These are phyloP conservation scores for Aspergillus ochraceoroseus DNA, from an alignment of 2,329 filamentous ascomycete genomes.

Conservation along the genomic window DNA sequence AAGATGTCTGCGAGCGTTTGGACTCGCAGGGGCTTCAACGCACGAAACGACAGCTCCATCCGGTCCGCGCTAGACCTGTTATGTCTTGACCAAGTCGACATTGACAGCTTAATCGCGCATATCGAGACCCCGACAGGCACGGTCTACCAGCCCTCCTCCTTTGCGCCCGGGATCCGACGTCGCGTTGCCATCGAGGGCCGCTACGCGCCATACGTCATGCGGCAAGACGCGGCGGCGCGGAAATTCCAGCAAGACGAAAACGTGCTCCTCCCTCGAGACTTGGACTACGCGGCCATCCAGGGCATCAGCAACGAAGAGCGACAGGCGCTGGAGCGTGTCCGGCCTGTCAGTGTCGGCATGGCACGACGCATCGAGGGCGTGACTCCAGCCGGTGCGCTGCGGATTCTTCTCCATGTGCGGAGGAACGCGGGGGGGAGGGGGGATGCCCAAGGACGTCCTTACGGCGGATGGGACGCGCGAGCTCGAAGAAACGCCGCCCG, in stretches of 20 bases:
- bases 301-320: constrained; percentile 78
- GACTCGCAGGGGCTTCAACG: constrained; percentile 63
- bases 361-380: constrained; percentile 79
- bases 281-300: constrained; percentile 69
- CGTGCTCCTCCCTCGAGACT: constrained; percentile 63
- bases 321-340: constrained; percentile 61
- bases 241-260: constrained; percentile 72
- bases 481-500: constrained; percentile 16
- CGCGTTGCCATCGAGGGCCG: constrained; percentile 75
- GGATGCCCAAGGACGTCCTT: background rate
- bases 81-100: constrained; percentile 57
- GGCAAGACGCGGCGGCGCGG: constrained; percentile 62
- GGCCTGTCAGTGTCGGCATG: constrained; percentile 83
- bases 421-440: constrained; percentile 16
- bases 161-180: constrained; percentile 53
- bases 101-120: constrained; percentile 54
- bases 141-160: constrained; percentile 48
- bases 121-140: constrained; percentile 41
- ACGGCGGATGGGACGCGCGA: constrained; percentile 7
- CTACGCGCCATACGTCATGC: constrained; percentile 80
- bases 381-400: constrained; percentile 44
- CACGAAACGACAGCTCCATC: constrained; percentile 60
- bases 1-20: constrained; percentile 60
- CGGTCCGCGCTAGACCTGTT: constrained; percentile 77
- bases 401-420: constrained; percentile 42